phyloP scores from a whole-genome alignment of 768 basidiomycete genomes.

The Lactarius indigo region DNA sequence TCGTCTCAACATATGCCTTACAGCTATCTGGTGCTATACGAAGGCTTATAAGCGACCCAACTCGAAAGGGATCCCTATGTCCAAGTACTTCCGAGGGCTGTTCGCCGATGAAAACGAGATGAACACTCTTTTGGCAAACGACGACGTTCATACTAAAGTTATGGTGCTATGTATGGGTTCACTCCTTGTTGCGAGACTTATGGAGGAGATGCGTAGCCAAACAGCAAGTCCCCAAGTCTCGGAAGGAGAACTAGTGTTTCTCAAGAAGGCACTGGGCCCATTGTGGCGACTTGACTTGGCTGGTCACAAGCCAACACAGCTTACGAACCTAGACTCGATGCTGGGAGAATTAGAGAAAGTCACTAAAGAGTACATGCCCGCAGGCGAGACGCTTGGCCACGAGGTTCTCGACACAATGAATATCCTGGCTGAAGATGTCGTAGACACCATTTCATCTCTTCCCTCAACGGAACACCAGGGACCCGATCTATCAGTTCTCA shows the following conservation, averaged over 20 bases:
- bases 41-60: not conserved
- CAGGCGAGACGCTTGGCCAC: not conserved
- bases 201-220: not conserved
- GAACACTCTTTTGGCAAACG: not conserved
- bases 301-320: not conserved
- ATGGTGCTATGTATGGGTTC: not conserved
- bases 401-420: constrained; percentile 5
- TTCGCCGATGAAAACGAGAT: constrained; percentile 1
- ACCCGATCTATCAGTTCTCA: not conserved
- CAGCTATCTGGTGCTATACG: constrained; percentile 5
- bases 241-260: constrained; percentile 2
- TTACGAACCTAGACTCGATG: constrained; percentile 7
- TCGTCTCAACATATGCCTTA: constrained; percentile 1
- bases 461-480: not conserved
- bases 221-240: not conserved
- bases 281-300: not conserved
- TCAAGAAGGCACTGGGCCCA: constrained; percentile 3
- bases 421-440: not conserved
- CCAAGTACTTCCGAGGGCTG: not conserved
- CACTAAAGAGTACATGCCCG: not conserved
- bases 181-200: not conserved
- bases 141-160: not conserved
- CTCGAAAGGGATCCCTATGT: not conserved
- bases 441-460: not conserved
- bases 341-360: not conserved